phyloP scores from a whole-genome alignment of 345 rosid species.

The Geranium rotundifolium region DNA sequence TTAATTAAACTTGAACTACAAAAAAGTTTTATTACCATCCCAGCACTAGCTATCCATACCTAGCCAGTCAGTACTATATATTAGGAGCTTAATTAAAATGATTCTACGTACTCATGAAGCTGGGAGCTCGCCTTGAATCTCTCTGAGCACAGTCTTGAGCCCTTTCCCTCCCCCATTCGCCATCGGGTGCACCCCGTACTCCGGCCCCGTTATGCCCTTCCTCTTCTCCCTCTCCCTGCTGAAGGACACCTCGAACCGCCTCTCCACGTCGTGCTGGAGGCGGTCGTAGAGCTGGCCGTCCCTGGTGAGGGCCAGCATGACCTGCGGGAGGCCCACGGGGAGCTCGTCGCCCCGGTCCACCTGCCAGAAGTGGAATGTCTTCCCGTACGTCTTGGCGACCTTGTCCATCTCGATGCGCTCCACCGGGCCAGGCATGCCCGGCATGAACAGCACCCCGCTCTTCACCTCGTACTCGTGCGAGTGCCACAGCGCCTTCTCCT shows the following conservation, averaged over 20 bases:
- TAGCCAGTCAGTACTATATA: no score
- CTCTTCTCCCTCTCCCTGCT: constrained; percentile 41
- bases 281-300: constrained; percentile 56
- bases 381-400: constrained; percentile 58
- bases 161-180: constrained; percentile 66
- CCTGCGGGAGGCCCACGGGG: constrained; percentile 61
- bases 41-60: no score
- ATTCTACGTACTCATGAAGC: no score
- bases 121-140: constrained; percentile 35
- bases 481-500: constrained; percentile 79
- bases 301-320: constrained; percentile 63
- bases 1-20: no score
- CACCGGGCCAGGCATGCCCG: constrained; percentile 44
- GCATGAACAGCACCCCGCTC: constrained; percentile 69
- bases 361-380: constrained; percentile 82
- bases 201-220: constrained; percentile 49
- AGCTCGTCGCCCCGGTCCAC: constrained; percentile 59
- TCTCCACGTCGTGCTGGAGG: constrained; percentile 41
- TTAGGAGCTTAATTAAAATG: no score
- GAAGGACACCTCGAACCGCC: constrained; percentile 34
- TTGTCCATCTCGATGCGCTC: constrained; percentile 59
- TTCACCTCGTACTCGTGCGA: constrained; percentile 70
- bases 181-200: constrained; percentile 53
- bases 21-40: no score
- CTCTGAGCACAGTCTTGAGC: constrained; percentile 33